These are phyloP conservation scores for Athelia psychrophila DNA, from an alignment of 1,284 basidiomycete genomes.

Conservation along the genomic window DNA sequence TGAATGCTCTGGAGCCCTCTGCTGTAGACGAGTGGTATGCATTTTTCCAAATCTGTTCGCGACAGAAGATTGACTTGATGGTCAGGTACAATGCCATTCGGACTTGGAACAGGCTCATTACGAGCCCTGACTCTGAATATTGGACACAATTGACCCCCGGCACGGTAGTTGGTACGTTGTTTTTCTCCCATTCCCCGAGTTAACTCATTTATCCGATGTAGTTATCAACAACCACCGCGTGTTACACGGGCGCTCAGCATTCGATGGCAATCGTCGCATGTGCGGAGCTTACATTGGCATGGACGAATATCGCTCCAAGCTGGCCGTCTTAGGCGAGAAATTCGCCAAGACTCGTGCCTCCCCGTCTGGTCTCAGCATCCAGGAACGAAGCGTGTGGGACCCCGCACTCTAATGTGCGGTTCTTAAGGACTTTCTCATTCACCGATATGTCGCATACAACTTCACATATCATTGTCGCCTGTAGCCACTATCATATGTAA, in stretches of 20 bases:
- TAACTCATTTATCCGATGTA: slow-evolving; percentile 23
- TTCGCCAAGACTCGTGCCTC: slow-evolving; percentile 37
- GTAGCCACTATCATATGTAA: too few relatives aligned
- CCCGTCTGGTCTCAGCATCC: background rate
- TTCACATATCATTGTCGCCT: too few relatives aligned
- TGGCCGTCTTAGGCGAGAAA: slow-evolving; percentile 64
- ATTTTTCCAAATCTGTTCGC: background rate
- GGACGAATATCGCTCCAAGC: slow-evolving; percentile 85
- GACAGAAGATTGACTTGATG: slow-evolving; percentile 11
- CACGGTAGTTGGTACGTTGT: slow-evolving; percentile 73
- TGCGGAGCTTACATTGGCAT: slow-evolving; percentile 93
- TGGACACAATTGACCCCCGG: slow-evolving; percentile 90
- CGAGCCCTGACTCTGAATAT: slow-evolving; percentile 82
- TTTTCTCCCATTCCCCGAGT: background rate
- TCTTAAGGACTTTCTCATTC: background rate
- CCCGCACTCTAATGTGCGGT: slow-evolving; percentile 22
- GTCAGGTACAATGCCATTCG: slow-evolving; percentile 81
- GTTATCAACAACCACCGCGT: slow-evolving; percentile 95
- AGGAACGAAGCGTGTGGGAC: slow-evolving; percentile 32
- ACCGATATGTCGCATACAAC: too few relatives aligned
- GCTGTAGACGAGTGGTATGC: slow-evolving; percentile 71
- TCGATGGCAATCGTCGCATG: slow-evolving; percentile 86
- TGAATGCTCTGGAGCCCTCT: slow-evolving; percentile 56
- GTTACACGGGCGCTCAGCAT: slow-evolving; percentile 89
- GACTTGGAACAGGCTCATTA: slow-evolving; percentile 76